A percentile compares a stretch with the other conserved stretches of the same genome.
phyloP scores from a whole-genome alignment of 441 rosid species.

The Croton setiger region DNA sequence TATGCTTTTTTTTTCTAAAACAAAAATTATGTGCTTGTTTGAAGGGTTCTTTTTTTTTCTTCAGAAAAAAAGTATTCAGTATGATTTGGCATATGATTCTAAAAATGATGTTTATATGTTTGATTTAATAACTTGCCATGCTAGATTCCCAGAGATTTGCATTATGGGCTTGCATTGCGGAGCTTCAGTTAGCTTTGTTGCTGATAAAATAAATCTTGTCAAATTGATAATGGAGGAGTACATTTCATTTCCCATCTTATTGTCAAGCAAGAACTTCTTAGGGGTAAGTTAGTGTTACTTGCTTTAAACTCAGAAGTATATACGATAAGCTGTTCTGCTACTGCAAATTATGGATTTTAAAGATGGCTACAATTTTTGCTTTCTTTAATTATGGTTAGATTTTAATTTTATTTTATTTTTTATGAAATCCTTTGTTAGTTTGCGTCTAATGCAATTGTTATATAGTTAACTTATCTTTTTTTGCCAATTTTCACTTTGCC shows the following conservation, averaged over 20 bases:
- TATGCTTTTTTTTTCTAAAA: too few species aligned
- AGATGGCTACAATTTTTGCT: background rate
- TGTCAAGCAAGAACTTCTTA: conserved; percentile 49
- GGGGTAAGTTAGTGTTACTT: conserved; percentile 41
- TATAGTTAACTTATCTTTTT: background rate
- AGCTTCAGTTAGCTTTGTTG: conserved; percentile 37
- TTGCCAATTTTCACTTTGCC: background rate
- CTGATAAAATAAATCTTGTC: conserved; percentile 41
- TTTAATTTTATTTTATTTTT: background rate
- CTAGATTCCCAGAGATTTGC: conserved; percentile 60
- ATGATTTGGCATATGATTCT: conserved; percentile 5
- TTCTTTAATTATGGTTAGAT: background rate
- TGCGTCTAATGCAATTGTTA: background rate
- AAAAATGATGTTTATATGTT: conserved; percentile 10
- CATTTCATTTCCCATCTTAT: conserved; percentile 66
- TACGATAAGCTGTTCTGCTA: background rate
- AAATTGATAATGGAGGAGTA: conserved; percentile 62
- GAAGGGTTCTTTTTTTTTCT: background rate
- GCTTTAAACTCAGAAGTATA: background rate
- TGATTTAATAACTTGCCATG: conserved; percentile 11
- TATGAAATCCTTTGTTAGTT: background rate
- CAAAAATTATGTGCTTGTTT: background rate
- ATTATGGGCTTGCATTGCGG: conserved; percentile 57
- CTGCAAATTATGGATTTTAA: background rate
- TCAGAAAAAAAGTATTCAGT: background rate